Base-by-base conservation (phyloP, 768 basidiomycete genomes). In the Solioccasus polychromus region DNA sequence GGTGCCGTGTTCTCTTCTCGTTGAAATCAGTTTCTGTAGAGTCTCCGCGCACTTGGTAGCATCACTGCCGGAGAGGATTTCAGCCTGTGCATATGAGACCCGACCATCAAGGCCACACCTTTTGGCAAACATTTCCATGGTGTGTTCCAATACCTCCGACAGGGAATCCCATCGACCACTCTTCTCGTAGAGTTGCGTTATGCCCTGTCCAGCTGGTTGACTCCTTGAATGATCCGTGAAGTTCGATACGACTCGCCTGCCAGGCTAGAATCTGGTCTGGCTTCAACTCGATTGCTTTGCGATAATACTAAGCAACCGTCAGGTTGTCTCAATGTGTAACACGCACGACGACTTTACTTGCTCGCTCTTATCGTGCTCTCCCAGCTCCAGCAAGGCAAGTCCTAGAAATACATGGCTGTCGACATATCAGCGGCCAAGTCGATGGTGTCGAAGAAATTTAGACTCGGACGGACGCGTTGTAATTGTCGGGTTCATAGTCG, bases 341-440 rank as follows among this genome's bases (percentile, higher is more conserved):
- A 37, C 30, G 24, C 14, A 35, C 43, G n/a, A 40, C 38, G 34
- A 55, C 58, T 72, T 76, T 78, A 95, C 93, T 81, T 86, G 80
- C 73, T 97, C 93, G 71, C 92, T 87, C 62, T 83, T 71, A 30
- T 82, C 77, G 18, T 71, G 64, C 43, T 88, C 76, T 22, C 80
- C 80, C 2, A 94, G 71, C 60, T 95, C 90, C 10, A 91, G 71
- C 19, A 78, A 72, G 1, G 96, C 83, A 10, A 96, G 69, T 3
- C 84, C 93, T 22, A 90, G 75, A 61, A 93, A 96, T 19, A 96
- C 86, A 61, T 87, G 79, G 5, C 94, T 97, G 62, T 24, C 15
- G 14, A 34, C 32, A 39, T 18, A 29, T 58, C 28, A 43, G 48
- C n/a, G n/a, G n/a, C 34, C 24, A 23, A 39, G 18, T 39, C 31